phyloP scores from a whole-genome alignment of 2,329 filamentous ascomycete species.

The Biscogniauxia marginata region DNA sequence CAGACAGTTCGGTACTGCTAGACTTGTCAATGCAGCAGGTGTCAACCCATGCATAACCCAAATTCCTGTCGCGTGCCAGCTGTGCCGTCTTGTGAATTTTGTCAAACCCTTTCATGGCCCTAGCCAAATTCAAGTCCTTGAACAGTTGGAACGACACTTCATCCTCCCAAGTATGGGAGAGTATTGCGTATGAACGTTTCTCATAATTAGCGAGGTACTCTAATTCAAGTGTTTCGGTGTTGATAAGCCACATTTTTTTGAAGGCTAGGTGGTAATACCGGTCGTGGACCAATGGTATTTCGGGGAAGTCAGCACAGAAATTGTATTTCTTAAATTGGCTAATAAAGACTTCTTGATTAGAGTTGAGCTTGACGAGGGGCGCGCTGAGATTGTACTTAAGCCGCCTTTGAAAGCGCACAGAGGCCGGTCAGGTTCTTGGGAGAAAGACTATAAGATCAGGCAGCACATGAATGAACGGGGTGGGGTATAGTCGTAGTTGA shows the following conservation, averaged over 20 bases:
- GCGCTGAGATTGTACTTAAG: too few species aligned
- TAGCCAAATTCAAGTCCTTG: neutral
- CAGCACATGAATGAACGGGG: too few species aligned
- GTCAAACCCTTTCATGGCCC: slow-evolving; percentile 3
- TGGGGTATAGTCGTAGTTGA: too few species aligned
- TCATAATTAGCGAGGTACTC: neutral
- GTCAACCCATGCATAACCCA: slow-evolving; percentile 25
- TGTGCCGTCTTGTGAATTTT: slow-evolving; percentile 17
- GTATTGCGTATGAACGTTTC: slow-evolving; percentile 30
- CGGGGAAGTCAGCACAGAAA: too few species aligned
- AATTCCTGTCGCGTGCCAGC: slow-evolving; percentile 5
- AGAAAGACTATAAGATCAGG: too few species aligned
- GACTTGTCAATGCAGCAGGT: slow-evolving; percentile 28
- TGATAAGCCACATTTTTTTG: slow-evolving; percentile 6
- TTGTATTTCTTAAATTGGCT: too few species aligned
- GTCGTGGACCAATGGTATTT: too few species aligned
- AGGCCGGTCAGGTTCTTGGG: too few species aligned
- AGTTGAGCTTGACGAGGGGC: too few species aligned
- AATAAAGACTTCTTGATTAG: too few species aligned
- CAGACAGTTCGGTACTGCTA: slow-evolving; percentile 19
- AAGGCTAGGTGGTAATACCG: too few species aligned
- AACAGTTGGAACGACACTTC: slow-evolving; percentile 32
- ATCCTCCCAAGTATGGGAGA: slow-evolving; percentile 37
- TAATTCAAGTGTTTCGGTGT: neutral
- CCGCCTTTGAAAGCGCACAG: too few species aligned